Base-by-base conservation (phyloP, 1,139 yeast genomes). In the Yamadazyma mexicana region DNA sequence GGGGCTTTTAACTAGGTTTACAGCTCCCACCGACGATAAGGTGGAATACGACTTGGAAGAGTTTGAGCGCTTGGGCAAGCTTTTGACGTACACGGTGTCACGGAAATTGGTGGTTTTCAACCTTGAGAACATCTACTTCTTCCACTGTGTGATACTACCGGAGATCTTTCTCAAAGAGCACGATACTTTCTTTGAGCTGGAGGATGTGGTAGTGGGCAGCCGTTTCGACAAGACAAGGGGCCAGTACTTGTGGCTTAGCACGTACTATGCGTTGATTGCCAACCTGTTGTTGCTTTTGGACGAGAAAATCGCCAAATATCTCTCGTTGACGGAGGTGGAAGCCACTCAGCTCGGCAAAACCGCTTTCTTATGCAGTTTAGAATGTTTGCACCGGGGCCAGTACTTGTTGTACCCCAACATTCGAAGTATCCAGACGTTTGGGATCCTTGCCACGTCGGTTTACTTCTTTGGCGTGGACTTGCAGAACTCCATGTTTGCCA, bases 361-460 rank as follows among this genome's bases (percentile, higher is more conserved):
- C 4, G 46, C 62, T 11, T 55, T 58, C 40, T 54, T 58, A 9
- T 60, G 66, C 18, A 49, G 61, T 1, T 37, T 62, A 11, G 72
- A 65, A 42, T 59, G 64, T 39, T 50, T 66, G 4, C 58, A 50
- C 39, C 46, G 69, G 20, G 68, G 66, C 5, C 56, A 66, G 35
- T 60, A 49, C 34, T 51, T 63, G 55, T 55, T 59, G 12, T 50
- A 49, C 37, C 66, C 66, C 2, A 52, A 55, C 29, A 45, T 63
- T 4, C 45, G 44, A 22, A 47, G 63, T 1, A 42, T 66, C 10
- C 69, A 66, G 40, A 46, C 53, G 4, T 58, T 58, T 41, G 44
- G 59, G 7, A 44, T 66, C n/a, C 33, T 65, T 22, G 56, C 60
- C 18, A 45, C 62, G 2, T 51, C 60, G 20, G 58, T 55, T 22